Base-by-base conservation (phyloP, 352 stramenopile species). In the Phytophthora brassicae region DNA sequence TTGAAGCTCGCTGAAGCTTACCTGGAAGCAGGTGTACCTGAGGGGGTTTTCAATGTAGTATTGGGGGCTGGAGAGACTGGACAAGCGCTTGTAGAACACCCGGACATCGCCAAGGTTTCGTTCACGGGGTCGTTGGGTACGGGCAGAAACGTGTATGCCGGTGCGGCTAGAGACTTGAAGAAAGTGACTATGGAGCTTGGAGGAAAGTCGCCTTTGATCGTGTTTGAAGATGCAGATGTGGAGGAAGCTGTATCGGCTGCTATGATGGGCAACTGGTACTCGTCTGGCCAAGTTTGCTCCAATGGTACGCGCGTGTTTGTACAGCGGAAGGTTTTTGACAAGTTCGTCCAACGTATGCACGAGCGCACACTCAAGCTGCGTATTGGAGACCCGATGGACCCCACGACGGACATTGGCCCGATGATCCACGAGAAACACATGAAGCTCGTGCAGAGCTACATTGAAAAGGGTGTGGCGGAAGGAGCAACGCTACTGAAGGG, bases 241-340 rank as follows among this genome's bases (percentile, higher is more conserved):
- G 74, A 97, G 42, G 58, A 93, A 33, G 88, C 89, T 0, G 87
- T 97, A 33, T 71, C 81, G 0, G 81, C 60, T 7, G 81, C 88
- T 2, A 92, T 94, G 83, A 88, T 96, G 68, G 87, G 72, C 63
- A 94, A 92, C 65, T 96, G 77, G 79, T 96, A 90, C 74, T 94
- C 86, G 24, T 90, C 79, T 7, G 89, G 89, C 1, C 92, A 97
- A 56, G 94, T 92, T 24, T 98, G 89, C 66, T 94, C 88, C 14
- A 93, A 93, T 48, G 92, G 90, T 48, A 97, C 89, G 50, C 86
- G 92, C 9, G 74, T 98, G 22, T 92, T 97, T 43, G 84, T 98
- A 23, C 89, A 97, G 33, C 71, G 74, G 8, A 57, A 60, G n/a
- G 77, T 98, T 28, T 90, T 78, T 47, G 85, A 97, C 39, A 60